Percentiles rank a stretch among this genome's conserved stretches.
Conservation (phyloP, 1,139 yeast genomes). For the Yamadazyma friedrichii region DNA sequence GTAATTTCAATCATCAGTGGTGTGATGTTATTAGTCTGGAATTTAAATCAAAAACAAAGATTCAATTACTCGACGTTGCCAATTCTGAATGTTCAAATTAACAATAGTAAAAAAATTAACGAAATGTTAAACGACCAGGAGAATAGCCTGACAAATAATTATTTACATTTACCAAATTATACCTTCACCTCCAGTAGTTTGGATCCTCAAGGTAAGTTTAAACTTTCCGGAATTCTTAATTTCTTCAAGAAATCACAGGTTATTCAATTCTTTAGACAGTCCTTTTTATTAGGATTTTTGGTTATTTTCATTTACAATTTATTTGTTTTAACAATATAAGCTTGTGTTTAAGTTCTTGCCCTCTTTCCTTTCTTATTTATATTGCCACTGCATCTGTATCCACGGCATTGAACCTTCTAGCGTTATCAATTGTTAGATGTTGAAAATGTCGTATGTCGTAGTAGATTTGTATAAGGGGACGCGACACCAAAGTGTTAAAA, state of each 20-base stretch:
- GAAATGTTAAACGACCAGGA: conserved; percentile 28
- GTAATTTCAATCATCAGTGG: conserved; percentile 36
- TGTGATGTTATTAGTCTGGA: conserved; percentile 28
- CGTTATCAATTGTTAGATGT: too few species aligned
- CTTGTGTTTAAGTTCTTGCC: neutral
- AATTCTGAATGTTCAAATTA: conserved; percentile 9
- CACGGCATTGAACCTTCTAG: too few species aligned
- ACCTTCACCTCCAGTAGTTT: conserved; percentile 3
- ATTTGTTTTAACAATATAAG: conserved; percentile 8
- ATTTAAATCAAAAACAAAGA: conserved; percentile 25
- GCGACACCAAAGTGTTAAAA: conserved; percentile 10
- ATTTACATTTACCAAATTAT: conserved; percentile 10
- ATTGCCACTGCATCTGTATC: too few species aligned
- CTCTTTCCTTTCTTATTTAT: neutral
- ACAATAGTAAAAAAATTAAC: conserved; percentile 20
- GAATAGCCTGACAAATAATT: conserved; percentile 5
- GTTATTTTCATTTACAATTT: conserved; percentile 20
- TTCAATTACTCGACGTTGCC: conserved; percentile 17
- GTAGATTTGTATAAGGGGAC: neutral
- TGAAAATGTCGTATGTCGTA: too few species aligned
- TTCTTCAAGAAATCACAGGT: conserved; percentile 15
- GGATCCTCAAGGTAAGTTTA: neutral
- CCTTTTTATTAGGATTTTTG: conserved; percentile 15
- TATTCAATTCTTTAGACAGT: conserved; percentile 19
- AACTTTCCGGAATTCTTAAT: neutral